Percentiles rank a stretch among this genome's conserved stretches.
Conservation (phyloP, 2,329 filamentous ascomycete genomes). For the Ustulina deusta region DNA sequence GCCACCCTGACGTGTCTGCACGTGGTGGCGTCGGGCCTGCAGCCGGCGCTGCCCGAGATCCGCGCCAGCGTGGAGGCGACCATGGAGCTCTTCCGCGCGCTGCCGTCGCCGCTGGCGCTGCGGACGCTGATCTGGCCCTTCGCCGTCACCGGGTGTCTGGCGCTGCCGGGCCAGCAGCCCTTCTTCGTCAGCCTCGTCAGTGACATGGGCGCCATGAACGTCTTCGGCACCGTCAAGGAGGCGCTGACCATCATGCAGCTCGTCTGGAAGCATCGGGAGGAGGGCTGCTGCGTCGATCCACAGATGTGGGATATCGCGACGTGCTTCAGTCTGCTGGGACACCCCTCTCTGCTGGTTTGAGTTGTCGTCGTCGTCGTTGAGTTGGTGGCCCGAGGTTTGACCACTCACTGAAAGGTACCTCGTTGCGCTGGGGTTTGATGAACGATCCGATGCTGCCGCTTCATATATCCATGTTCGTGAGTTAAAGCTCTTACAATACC, state of each 20-base stretch:
- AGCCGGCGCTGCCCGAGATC: constrained; percentile 42
- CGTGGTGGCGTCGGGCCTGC: constrained; percentile 45
- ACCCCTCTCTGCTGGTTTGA: constrained; percentile 41
- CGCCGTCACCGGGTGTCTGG: constrained; percentile 48
- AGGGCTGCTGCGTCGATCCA: constrained; percentile 32
- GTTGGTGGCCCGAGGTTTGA: not conserved
- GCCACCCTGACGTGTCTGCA: constrained; percentile 46
- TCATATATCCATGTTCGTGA: not conserved
- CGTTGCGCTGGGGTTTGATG: not conserved
- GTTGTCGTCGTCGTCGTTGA: not conserved
- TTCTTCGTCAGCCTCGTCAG: constrained; percentile 42
- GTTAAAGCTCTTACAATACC: not conserved
- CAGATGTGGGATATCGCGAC: constrained; percentile 46
- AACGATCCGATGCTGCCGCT: not conserved
- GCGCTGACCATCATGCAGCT: constrained; percentile 41
- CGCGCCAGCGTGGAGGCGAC: constrained; percentile 39
- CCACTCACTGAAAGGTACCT: not conserved
- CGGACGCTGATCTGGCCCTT: constrained; percentile 49
- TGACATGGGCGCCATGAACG: constrained; percentile 43
- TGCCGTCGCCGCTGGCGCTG: constrained; percentile 43
- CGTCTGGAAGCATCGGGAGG: constrained; percentile 43
- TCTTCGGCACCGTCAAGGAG: constrained; percentile 47
- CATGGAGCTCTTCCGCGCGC: constrained; percentile 39
- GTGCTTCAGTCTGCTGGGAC: constrained; percentile 45
- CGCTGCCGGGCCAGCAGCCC: constrained; percentile 40